These are phyloP conservation scores for Penicillium concentricum DNA, from an alignment of 2,329 filamentous ascomycete genomes.

Conservation along the genomic window DNA sequence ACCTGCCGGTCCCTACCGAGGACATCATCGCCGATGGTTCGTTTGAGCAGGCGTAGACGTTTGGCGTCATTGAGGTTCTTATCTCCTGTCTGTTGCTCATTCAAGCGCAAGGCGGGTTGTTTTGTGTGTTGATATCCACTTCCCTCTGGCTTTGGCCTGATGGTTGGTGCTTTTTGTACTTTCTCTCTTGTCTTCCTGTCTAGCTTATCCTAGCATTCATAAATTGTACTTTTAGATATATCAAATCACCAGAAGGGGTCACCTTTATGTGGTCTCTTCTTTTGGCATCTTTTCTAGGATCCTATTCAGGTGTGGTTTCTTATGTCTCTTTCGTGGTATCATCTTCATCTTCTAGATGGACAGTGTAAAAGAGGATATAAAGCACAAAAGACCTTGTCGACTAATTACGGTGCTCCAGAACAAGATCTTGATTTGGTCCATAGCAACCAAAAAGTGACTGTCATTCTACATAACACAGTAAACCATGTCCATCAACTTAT, in stretches of 20 bases:
- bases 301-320: not conserved
- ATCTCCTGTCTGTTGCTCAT: not conserved
- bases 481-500: not conserved
- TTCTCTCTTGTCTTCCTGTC: constrained; percentile 12
- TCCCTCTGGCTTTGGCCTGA: constrained; percentile 11
- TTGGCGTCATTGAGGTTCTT: not conserved
- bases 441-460: not conserved
- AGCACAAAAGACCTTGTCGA: not conserved
- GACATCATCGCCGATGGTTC: constrained; percentile 24
- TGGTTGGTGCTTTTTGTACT: constrained; percentile 17
- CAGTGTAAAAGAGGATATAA: not conserved
- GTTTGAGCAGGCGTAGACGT: constrained; percentile 8
- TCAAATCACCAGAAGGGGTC: constrained; percentile 13
- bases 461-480: not conserved
- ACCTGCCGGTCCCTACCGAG: constrained; percentile 3
- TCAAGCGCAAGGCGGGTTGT: constrained; percentile 8
- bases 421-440: not conserved
- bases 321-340: not conserved
- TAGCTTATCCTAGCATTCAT: constrained; percentile 17
- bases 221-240: constrained; percentile 32
- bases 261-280: not conserved
- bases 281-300: not conserved
- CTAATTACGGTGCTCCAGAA: not conserved
- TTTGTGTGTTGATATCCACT: constrained; percentile 16
- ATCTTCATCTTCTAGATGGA: too few species aligned